Evolutionary conservation across 1,284 basidiomycete genomes (phyloP), one percentile per base, ranked within the genome.

Genomic region (Trichosporon ovoides): DNA sequence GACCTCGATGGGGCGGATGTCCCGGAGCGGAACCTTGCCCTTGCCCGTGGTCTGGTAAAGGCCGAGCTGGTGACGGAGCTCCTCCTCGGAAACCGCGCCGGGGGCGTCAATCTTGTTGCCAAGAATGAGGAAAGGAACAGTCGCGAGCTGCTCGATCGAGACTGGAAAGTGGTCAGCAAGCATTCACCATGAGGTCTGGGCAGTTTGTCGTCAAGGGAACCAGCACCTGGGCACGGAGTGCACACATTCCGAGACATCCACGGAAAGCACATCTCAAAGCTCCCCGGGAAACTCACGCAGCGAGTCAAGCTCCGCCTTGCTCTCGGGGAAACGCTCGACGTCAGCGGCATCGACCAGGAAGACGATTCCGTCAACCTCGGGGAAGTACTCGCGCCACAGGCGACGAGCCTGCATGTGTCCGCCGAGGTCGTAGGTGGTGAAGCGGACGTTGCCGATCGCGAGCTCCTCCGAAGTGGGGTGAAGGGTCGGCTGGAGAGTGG

Each of bases 81-180:
- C 93, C 75, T 99, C 95, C 80, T 99, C 96, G 63, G 89, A 92
- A 62, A 98, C 94, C 34, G 96, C 96, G 52, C 93, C 92, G 6
- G 87, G 85, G n/a, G 94, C 93, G 72, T 98, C 96, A 71, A 99
- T 99, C 85, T 99, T 98, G 85, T 99, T 99, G 53, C 96, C 96
- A 57, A 98, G 87, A 62, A 99, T 87, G 59, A 99, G 85, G 88
- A 99, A 98, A 56, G 96, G 96, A 34, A 99, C 96, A 78, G 91
- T 95, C 68, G 86, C 83, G 61, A 96, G 86, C 71, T 92, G 87
- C 78, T 98, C 95, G 71, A 98, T 98, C 18, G 74, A 73, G 61
- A 78, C 76, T 78, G 62, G 31, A 22, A n/a, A 24, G 28, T 19
- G 2, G 43, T 48, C 43, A 48, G 43, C 24, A 31, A 31, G 28